Percentiles rank a stretch among this genome's conserved stretches.
These are phyloP conservation scores for Pistacia integerrima DNA, from an alignment of 345 rosid genomes.

Conservation along the genomic window DNA sequence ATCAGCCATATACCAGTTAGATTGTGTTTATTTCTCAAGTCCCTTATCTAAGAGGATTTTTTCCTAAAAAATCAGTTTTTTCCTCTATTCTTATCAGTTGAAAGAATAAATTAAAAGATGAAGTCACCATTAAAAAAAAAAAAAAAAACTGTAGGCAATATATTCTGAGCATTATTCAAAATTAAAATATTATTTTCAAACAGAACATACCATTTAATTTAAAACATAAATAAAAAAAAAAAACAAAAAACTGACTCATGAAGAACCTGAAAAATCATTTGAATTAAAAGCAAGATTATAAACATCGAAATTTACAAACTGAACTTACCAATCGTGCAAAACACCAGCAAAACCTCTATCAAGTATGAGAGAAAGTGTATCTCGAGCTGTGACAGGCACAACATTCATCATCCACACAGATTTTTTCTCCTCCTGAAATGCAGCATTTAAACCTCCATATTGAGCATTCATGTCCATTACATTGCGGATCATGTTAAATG, in stretches of 20 bases:
- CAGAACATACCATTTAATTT: no score
- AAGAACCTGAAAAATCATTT: neutral
- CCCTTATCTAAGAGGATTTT: neutral
- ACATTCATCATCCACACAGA: conserved; percentile 97
- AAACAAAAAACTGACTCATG: neutral
- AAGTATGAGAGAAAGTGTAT: conserved; percentile 85
- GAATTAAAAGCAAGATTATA: conserved; percentile 1
- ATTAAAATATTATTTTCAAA: neutral
- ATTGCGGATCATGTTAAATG: conserved; percentile 94
- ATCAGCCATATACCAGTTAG: neutral
- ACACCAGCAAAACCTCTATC: conserved; percentile 93
- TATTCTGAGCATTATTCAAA: neutral
- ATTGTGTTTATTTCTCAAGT: neutral
- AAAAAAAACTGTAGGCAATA: neutral
- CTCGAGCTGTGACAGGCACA: conserved; percentile 71
- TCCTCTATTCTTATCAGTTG: neutral
- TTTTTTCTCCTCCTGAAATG: conserved; percentile 69
- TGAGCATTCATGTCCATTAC: conserved; percentile 99
- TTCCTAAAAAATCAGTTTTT: neutral
- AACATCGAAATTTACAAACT: conserved; percentile 6
- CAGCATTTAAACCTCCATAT: conserved; percentile 82
- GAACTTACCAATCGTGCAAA: conserved; percentile 86
- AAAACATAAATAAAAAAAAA: neutral
- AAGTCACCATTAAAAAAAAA: neutral
- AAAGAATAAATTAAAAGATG: neutral